Evolutionary conservation across 2,329 filamentous ascomycete genomes (phyloP), one percentile per base, ranked within the genome.

Genomic region (Sarocladium oryzae): DNA sequence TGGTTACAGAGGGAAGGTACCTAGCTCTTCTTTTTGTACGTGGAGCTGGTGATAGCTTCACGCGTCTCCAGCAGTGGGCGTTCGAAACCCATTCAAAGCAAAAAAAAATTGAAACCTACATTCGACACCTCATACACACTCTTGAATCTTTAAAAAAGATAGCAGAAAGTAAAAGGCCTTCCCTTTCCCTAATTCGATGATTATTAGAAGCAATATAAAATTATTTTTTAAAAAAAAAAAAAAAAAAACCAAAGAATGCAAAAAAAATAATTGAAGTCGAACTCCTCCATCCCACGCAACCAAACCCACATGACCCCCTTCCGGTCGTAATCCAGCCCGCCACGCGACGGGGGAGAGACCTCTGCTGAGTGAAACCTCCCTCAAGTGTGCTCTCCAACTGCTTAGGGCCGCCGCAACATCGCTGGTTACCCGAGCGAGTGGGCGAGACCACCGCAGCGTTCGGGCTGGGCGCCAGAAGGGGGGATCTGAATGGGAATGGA

Each of bases 321-420:
- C 75, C 32, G 72, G 75, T 76, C 79, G 82, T 84, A 68, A 77
- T 85, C 82, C 82, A 81, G 69, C 73, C 71, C 81, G 82, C 82
- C 81, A 85, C 75, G 75, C 76, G 76, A 83, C 79, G 82, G 81
- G 79, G 81, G 78, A 81, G 76, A 82, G 73, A 67, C 67, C 81
- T 84, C 79, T 85, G 82, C 81, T 82, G 79, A 83, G 82, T 85
- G 78, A 85, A 70, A 53, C 82, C 82, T 84, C 81, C 77, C 82
- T 85, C 75, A 81, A 84, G 81, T 61, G 65, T 85, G 62, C 72
- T 80, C 78, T 80, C 78, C 82, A 83, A 79, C 81, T 28, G 78
- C 82, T 83, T 78, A 85, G 69, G 80, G 74, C 69, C 69, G 36
- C 64, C 69, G 67, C 75, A 81, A 72, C 68, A 76, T 85, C 82